Evolutionary conservation across 2,329 filamentous ascomycete genomes (phyloP).

Genomic region (Hypomyces perniciosus): DNA sequence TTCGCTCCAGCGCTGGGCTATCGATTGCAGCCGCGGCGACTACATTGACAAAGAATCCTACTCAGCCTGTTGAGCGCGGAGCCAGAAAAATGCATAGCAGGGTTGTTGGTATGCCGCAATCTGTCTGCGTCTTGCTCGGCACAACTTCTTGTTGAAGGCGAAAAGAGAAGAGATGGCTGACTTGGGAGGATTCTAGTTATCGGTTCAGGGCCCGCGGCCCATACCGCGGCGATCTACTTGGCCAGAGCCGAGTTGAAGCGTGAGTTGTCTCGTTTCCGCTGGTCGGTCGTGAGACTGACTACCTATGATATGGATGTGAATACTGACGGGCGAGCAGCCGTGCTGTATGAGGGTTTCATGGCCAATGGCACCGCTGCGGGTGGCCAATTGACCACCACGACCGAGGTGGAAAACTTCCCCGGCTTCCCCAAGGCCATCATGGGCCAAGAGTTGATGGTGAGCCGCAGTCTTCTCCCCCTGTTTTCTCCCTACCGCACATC

Average conservation of each 20-base stretch:
- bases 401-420: constrained; percentile 97
- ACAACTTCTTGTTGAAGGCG: constrained; percentile 3
- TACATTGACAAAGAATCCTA: constrained; percentile 47
- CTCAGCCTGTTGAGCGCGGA: constrained; percentile 27
- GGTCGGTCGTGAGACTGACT: no score
- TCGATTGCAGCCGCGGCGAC: constrained; percentile 63
- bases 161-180: neutral
- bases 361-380: constrained; percentile 94
- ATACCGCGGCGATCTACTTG: constrained; percentile 95
- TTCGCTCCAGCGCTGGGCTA: constrained; percentile 69
- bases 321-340: constrained; percentile 42
- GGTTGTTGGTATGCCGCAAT: constrained; percentile 66
- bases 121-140: neutral
- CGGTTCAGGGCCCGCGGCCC: constrained; percentile 93
- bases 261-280: constrained; percentile 29
- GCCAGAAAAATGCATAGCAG: constrained; percentile 79
- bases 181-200: constrained; percentile 46
- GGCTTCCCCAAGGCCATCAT: constrained; percentile 88
- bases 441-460: constrained; percentile 78
- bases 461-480: constrained; percentile 16
- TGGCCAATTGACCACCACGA: constrained; percentile 95
- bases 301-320: neutral
- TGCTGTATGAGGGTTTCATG: constrained; percentile 96
- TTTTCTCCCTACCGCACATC: neutral
- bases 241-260: constrained; percentile 88